These are phyloP conservation scores for Alloteropsis angusta DNA, from an alignment of 202 grass and related monocot genomes.

Conservation along the genomic window DNA sequence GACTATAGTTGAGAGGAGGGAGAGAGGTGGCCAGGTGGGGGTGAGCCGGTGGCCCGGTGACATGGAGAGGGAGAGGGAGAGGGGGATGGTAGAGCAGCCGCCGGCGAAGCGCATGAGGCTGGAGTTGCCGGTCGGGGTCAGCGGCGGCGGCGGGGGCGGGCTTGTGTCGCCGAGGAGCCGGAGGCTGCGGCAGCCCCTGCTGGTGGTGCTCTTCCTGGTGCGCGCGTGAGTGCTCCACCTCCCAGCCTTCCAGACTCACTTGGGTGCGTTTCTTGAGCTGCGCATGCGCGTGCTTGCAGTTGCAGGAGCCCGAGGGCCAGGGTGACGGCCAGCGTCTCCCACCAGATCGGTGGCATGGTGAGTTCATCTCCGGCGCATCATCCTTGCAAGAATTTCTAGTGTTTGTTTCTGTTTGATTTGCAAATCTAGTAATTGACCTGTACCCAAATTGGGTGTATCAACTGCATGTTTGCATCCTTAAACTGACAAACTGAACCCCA, in stretches of 20 bases:
- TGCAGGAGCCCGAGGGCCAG: not conserved
- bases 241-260: not conserved
- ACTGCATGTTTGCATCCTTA: not conserved
- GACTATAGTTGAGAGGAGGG: not conserved
- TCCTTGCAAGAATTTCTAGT: not conserved
- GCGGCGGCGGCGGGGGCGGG: not conserved
- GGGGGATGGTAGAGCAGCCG: not conserved
- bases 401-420: not conserved
- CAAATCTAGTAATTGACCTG: not conserved
- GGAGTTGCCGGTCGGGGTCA: not conserved
- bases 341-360: not conserved
- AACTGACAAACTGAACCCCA: not conserved
- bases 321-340: not conserved
- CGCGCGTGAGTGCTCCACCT: not conserved
- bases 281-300: not conserved
- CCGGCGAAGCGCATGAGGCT: not conserved
- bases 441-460: not conserved
- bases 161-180: not conserved
- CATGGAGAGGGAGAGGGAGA: not conserved
- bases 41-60: too few species aligned
- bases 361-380: not conserved
- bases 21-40: too few species aligned
- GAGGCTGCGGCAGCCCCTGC: not conserved
- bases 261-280: not conserved
- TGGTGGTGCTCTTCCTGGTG: slow-evolving; percentile 1